These are phyloP conservation scores for Grifola frondosa DNA, from an alignment of 1,284 basidiomycete species.

Conservation along the genomic window DNA sequence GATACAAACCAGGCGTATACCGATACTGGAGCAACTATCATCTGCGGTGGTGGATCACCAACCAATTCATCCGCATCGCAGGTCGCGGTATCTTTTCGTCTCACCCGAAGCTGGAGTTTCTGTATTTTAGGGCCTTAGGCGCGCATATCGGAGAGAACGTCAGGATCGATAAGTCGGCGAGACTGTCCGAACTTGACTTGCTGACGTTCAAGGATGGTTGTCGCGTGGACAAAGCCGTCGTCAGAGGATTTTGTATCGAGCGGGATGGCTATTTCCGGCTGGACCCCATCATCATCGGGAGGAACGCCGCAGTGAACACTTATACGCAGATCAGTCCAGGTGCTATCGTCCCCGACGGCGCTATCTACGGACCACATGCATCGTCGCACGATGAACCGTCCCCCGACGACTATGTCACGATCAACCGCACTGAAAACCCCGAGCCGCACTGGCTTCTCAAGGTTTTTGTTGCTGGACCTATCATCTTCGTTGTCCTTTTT, in stretches of 20 bases:
- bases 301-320: slow-evolving; percentile 39
- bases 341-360: slow-evolving; percentile 31
- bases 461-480: slow-evolving; percentile 38
- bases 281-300: slow-evolving; percentile 37
- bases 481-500: slow-evolving; percentile 34
- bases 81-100: slow-evolving; percentile 42
- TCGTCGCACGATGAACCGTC: slow-evolving; percentile 39
- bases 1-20: slow-evolving; percentile 39
- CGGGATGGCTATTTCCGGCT: slow-evolving; percentile 42
- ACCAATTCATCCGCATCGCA: slow-evolving; percentile 37
- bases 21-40: slow-evolving; percentile 37
- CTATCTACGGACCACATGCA: slow-evolving; percentile 45
- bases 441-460: slow-evolving; percentile 33
- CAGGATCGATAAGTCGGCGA: slow-evolving; percentile 35
- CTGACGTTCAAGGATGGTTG: slow-evolving; percentile 41
- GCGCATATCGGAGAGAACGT: slow-evolving; percentile 42
- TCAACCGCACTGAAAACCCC: slow-evolving; percentile 35
- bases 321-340: slow-evolving; percentile 44
- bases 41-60: slow-evolving; percentile 48
- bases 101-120: slow-evolving; percentile 34
- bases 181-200: slow-evolving; percentile 42
- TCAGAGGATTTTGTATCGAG: slow-evolving; percentile 45
- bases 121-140: slow-evolving; percentile 45
- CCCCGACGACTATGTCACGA: slow-evolving; percentile 34
- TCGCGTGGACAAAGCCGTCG: slow-evolving; percentile 36